Percentiles rank a stretch among this genome's conserved stretches.
phyloP scores from a whole-genome alignment of 495 filamentous ascomycete genomes.

The Aspergillus hancockii region DNA sequence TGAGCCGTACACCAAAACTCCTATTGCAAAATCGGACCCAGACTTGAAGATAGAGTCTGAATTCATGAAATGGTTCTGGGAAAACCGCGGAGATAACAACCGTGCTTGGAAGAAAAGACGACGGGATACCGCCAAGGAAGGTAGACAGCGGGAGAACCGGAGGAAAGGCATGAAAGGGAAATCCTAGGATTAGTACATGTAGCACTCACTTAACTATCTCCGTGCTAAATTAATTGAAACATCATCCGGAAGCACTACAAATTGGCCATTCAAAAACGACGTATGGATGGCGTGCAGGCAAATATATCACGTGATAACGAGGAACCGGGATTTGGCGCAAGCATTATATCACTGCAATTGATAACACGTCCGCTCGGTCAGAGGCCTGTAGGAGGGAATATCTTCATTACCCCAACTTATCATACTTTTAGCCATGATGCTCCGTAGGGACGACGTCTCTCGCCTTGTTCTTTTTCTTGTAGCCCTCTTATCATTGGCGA shows the following conservation, averaged over 20 bases:
- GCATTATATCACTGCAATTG: background rate
- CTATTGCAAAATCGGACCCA: conserved; percentile 32
- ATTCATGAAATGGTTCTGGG: conserved; percentile 91
- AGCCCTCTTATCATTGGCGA: conserved; percentile 26
- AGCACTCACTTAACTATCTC: background rate
- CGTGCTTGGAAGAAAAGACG: conserved; percentile 86
- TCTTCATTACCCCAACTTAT: background rate
- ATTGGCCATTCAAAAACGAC: background rate
- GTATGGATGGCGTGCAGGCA: background rate
- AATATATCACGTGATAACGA: background rate
- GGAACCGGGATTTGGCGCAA: background rate
- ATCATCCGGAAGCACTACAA: background rate
- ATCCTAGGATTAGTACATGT: conserved; percentile 24
- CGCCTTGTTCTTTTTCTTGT: conserved; percentile 24
- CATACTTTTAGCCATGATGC: conserved; percentile 12
- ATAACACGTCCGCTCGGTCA: background rate
- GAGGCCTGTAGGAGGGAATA: background rate
- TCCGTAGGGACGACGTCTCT: conserved; percentile 4
- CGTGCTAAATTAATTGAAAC: background rate
- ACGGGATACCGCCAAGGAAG: conserved; percentile 79
- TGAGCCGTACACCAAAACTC: conserved; percentile 30
- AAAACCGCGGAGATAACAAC: conserved; percentile 85
- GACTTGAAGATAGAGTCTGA: conserved; percentile 56
- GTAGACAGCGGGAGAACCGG: conserved; percentile 81
- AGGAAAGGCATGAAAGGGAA: conserved; percentile 54